These are phyloP conservation scores for Triticum monococcum DNA, from an alignment of 176 grass and related monocot genomes.

Conservation along the genomic window DNA sequence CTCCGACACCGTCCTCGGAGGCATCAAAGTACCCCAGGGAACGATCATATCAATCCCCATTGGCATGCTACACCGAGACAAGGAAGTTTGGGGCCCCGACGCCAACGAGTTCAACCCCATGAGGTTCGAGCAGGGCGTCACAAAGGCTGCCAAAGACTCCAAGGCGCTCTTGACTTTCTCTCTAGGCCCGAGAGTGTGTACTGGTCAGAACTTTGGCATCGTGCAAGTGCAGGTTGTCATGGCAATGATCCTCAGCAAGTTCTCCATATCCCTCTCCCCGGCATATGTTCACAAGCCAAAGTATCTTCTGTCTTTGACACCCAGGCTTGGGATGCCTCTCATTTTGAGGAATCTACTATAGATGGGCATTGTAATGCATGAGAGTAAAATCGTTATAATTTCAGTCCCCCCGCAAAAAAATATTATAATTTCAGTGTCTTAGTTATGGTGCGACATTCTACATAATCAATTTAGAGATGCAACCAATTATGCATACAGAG, in stretches of 20 bases:
- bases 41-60: constrained; percentile 27
- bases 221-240: constrained; percentile 40
- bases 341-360: constrained; percentile 23
- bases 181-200: constrained; percentile 43
- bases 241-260: constrained; percentile 48
- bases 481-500: too few relatives aligned
- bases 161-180: constrained; percentile 51
- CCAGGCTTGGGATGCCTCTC: constrained; percentile 45
- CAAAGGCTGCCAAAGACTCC: constrained; percentile 33
- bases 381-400: too few relatives aligned
- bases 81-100: constrained; percentile 51
- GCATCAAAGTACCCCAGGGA: background rate
- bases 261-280: constrained; percentile 48
- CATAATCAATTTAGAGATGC: too few relatives aligned
- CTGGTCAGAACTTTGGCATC: constrained; percentile 54
- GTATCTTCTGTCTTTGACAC: constrained; percentile 21
- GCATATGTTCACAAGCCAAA: constrained; percentile 49
- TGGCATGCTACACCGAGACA: constrained; percentile 31
- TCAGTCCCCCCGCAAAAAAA: too few relatives aligned
- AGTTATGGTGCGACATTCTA: too few relatives aligned
- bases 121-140: constrained; percentile 43
- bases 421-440: too few relatives aligned
- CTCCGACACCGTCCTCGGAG: background rate
- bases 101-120: constrained; percentile 57
- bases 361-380: background rate